Evolutionary conservation across 2,329 filamentous ascomycete genomes (phyloP), one percentile per base, ranked within the genome.

Genomic region (Aspergillus alliaceus): DNA sequence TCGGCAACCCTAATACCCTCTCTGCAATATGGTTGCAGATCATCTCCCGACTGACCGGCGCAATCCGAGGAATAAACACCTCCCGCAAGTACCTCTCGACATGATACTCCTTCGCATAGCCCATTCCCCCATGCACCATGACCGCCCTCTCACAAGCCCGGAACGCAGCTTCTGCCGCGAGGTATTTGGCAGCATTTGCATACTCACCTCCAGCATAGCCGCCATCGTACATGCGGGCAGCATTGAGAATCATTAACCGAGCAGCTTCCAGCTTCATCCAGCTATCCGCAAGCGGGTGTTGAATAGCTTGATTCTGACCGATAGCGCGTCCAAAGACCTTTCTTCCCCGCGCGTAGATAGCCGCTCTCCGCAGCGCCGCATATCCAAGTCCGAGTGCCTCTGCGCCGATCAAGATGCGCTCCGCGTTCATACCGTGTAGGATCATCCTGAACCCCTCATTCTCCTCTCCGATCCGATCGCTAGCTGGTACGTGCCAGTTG

Each of bases 181-280:
- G 66, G 63, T 83, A 85, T 65, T 85, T 86, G 1, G 81, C 82
- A 6, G 75, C 77, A 63, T 86, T 85, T n/a, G 78, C 79, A 46
- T 83, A 82, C 47, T 84, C 76, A 4, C 83, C 83, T 3, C 80
- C 75, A 2, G 77, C 73, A 61, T 84, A 75, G 47, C 78, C 80
- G 6, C 72, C 68, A 62, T 86, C 83, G 61, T 84, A 85, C 15
- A 85, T 67, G 25, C 76, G 71, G 5, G 82, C 81, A 2, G 83
- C n/a, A 59, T 84, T 85, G 2, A n/a, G n/a, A n/a, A 83, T 84
- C 11, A 82, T 79, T 46, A 84, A 65, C 54, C 84, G 82, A 0
- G 83, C 83, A 0, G 81, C 82, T 66, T 86, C 83, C 1, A 86
- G 79, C 55, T 82, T 75, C 82, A 85, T 85, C 64, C 80, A 84